Evolutionary conservation across 2,329 filamentous ascomycete genomes (phyloP), one percentile per base, ranked within the genome.

Genomic region (Ilyonectria destructans): DNA sequence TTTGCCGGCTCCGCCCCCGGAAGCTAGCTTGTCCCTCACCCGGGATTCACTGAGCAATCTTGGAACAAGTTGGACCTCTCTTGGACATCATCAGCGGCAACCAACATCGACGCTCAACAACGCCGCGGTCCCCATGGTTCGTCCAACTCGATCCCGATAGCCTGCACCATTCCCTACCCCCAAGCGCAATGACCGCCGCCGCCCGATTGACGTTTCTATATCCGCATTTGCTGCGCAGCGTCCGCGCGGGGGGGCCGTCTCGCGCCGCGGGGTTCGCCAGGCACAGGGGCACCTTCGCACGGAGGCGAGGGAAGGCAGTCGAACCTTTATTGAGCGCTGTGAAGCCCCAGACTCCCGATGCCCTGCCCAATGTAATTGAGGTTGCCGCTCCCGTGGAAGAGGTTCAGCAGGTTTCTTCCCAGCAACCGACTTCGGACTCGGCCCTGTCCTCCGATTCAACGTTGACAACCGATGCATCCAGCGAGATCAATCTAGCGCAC

Each of bases 181-280:
- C 52, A 21, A 29, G 48, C 52, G 79, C 75, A 69, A 93, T 93
- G 91, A 86, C 90, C 89, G 86, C 90, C 70, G 85, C 87, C 26
- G 83, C 85, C 68, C 86, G 91, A 75, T 83, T 93, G 67, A 88
- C 89, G 17, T 93, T 93, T 75, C 84, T 93, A 19, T 93, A 92
- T 73, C 91, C 92, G 52, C 89, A 90, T 72, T 80, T 93, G 62
- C 88, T 91, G 79, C 89, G 90, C 62, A 84, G 86, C 17, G 70
- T 84, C 29, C 70, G 69, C 60, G 68, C 65, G 31, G 62, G 45
- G 31, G 56, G 26, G 19, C 63, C 65, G 86, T 70, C 73, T 78
- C 69, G 76, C 80, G 77, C 84, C 81, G 78, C 82, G 73, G 80
- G 83, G 64, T 52, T 76, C 70, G 15, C 85, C 61, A 80, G 83